Evolutionary conservation across 768 basidiomycete genomes (phyloP), one percentile per base, ranked within the genome.

Genomic region (Podaxis sp.): DNA sequence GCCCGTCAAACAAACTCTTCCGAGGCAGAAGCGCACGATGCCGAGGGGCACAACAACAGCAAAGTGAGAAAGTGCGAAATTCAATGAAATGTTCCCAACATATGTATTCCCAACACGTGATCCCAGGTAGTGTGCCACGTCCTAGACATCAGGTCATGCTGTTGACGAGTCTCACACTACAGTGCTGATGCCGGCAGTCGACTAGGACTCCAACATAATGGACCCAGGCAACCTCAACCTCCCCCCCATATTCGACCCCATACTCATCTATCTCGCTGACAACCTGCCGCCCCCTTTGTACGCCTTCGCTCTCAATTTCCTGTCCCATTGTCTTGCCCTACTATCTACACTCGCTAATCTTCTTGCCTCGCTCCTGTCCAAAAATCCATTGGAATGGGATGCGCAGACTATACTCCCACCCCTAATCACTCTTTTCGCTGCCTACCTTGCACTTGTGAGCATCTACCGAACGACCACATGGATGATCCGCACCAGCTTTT

Each of bases 401-500:
- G 77, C 80, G 5, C 87, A 92, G 71, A 82, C 81, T 30, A 70
- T 92, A 52, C 69, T 93, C 19, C 90, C 92, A 7, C 92, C 92
- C 0, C 74, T 93, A 69, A 84, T 94, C 69, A 88, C 84, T 63
- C 73, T 93, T 33, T 73, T 93, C 57, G 80, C 83, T 4, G 87
- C 90, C 19, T 94, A 93, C 73, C 80, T 92, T 64, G 89, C 90
- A 3, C 78, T 94, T n/a, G 65, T 87, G 46, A 90, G 86, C 71
- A 73, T 92, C 57, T 92, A 92, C 75, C 88, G 90, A 64, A 93
- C 92, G 4, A 87, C 91, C 12, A 82, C 81, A 24, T 93, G 89
- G 87, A 79, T 89, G 68, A 74, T 93, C 65, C 83, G 89, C 64
- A 84, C 84, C 38, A 77, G 75, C 28, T 72, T 92, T 66, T 92